Evolutionary conservation across 2,329 filamentous ascomycete species (phyloP), one percentile per base, ranked within the genome.

Genomic region (Calonectria multiphialidica): DNA sequence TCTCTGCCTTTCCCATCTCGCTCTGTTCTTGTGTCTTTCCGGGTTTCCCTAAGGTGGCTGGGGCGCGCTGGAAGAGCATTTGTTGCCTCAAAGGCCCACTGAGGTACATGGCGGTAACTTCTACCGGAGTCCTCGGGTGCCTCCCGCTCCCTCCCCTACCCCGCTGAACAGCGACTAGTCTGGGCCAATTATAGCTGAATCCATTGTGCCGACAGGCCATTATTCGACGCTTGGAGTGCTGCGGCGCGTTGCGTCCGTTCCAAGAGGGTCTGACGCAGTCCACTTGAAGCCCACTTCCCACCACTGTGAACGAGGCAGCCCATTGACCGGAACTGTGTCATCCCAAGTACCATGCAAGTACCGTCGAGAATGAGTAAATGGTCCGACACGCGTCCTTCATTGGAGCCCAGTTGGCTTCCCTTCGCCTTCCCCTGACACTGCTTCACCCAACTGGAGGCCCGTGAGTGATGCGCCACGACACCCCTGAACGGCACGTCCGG

Each of bases 401-500:
- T 65, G 62, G 53, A 47, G 50, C n/a, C 10, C 15, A 28, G 15
- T 4, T 13, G 15, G 21, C 49, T 30, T 47, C 21, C 45, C 15
- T 47, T n/a, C n/a, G 44, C 8, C n/a, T 44, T 72, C 73, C 75
- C 70, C 64, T 73, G 68, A 23, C 33, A 40, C 53, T 59, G 53
- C 33, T 40, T 37, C 23, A 71, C 72, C 33, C 21, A 37, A 37
- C n/a, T 57, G 45, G 49, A 66, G 66, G 68, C 50, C 70, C 74
- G 72, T 73, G 71, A 61, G 35, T 35, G 21, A 18, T 37, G 55
- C 65, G 63, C 71, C 73, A 71, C 66, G 57, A 66, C 73, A 68
- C 55, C 78, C 78, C 78, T 79, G 78, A 79, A 72, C 78, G 76
- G 78, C 75, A 70, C 78, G 68, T 79, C 78, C 78, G 78, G 76